Conservation (phyloP, 192 early-diverging fungal species). For the Dispira simplex region DNA sequence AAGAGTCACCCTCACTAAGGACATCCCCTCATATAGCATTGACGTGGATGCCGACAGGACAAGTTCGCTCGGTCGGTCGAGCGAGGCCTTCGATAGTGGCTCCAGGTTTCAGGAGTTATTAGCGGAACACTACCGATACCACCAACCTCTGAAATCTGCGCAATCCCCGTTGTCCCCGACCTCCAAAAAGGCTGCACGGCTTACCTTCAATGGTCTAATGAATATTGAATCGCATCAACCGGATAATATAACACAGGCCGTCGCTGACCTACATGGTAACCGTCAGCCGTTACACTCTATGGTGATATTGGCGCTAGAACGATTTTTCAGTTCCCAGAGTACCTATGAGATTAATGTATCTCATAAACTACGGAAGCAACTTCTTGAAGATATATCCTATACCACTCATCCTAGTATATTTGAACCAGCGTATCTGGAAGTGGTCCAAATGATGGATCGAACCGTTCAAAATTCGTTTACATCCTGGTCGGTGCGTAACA, state of each 20-base stretch:
- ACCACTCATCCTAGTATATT: conserved; percentile 5
- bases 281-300: background rate
- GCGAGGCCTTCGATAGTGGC: too few species aligned
- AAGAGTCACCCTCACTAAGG: too few species aligned
- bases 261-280: background rate
- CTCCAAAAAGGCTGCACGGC: background rate
- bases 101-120: too few species aligned
- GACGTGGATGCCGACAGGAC: too few species aligned
- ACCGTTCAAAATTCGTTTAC: background rate
- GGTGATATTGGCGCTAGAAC: background rate
- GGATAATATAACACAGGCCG: background rate
- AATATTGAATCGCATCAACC: background rate
- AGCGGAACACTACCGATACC: too few species aligned
- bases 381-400: background rate
- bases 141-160: too few species aligned
- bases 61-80: too few species aligned
- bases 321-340: background rate
- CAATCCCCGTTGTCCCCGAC: too few species aligned
- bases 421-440: background rate
- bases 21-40: too few species aligned
- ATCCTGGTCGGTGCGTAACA: background rate
- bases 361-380: background rate
- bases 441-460: background rate
- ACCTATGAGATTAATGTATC: background rate
- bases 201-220: background rate